phyloP scores from a whole-genome alignment of 331 rosid species.

The Ulmus americana region DNA sequence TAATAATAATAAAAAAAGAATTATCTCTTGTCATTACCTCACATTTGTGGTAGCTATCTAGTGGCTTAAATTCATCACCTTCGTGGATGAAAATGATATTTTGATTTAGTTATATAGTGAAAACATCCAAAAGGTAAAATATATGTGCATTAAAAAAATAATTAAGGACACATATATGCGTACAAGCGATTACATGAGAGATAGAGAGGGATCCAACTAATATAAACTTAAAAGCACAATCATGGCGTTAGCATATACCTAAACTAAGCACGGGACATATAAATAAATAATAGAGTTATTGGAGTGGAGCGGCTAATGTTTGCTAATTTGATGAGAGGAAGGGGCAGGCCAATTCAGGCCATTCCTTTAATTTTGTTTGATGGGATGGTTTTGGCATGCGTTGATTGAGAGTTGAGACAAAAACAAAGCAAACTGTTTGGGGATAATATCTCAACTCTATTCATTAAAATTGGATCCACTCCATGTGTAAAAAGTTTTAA shows the following conservation, averaged over 20 bases:
- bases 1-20: no score
- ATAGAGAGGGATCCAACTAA: neutral
- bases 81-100: neutral
- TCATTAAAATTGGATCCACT: no score
- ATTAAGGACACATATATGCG: neutral
- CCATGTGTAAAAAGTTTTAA: no score
- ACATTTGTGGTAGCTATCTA: neutral
- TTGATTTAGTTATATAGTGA: neutral
- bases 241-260: slow-evolving; percentile 9
- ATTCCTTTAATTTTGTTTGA: neutral
- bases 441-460: no score
- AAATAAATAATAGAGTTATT: neutral
- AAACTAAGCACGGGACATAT: neutral
- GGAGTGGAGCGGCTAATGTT: neutral
- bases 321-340: neutral
- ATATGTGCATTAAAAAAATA: neutral
- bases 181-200: neutral
- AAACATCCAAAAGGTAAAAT: neutral
- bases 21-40: neutral
- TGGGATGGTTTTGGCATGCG: neutral
- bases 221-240: neutral
- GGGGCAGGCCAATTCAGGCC: neutral
- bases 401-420: neutral
- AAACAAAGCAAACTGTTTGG: neutral
- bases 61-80: neutral